Evolutionary conservation across 129 eudicot species (phyloP).

Genomic region (sunflower (Helianthus annuus)): DNA sequence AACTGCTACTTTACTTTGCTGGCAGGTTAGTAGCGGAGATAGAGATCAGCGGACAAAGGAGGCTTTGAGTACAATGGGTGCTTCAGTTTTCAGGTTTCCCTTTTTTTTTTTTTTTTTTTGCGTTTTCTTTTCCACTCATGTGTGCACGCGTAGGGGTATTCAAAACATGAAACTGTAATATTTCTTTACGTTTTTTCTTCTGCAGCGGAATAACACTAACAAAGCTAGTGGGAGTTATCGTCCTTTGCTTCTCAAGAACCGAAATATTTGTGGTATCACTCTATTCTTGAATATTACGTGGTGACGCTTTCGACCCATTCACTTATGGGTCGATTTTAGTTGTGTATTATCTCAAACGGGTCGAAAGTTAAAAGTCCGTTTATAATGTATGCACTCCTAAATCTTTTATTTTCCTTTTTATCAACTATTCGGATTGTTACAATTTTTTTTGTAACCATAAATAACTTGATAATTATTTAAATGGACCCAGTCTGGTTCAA

Average conservation of each 20-base stretch:
- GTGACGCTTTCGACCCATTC: background rate
- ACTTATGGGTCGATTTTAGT: too few species aligned
- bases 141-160: background rate
- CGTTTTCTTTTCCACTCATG: background rate
- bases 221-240: conserved; percentile 94
- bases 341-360: too few species aligned
- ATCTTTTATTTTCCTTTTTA: background rate
- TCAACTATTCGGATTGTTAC: background rate
- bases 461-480: background rate
- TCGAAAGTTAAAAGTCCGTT: too few species aligned
- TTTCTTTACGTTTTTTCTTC: conserved; percentile 18
- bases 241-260: conserved; percentile 90
- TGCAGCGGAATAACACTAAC: conserved; percentile 97
- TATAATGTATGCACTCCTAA: background rate
- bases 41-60: conserved; percentile 88
- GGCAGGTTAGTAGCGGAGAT: conserved; percentile 77
- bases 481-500: background rate
- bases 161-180: background rate
- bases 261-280: conserved; percentile 88
- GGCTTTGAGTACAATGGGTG: conserved; percentile 96
- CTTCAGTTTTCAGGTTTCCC: conserved; percentile 90
- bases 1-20: background rate
- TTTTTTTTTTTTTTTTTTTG: background rate
- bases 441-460: background rate
- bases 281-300: conserved; percentile 21